A percentile compares a stretch with the other conserved stretches of the same genome.
These are phyloP conservation scores for Sarocladium kiliense DNA, from an alignment of 2,329 filamentous ascomycete species.

Conservation along the genomic window DNA sequence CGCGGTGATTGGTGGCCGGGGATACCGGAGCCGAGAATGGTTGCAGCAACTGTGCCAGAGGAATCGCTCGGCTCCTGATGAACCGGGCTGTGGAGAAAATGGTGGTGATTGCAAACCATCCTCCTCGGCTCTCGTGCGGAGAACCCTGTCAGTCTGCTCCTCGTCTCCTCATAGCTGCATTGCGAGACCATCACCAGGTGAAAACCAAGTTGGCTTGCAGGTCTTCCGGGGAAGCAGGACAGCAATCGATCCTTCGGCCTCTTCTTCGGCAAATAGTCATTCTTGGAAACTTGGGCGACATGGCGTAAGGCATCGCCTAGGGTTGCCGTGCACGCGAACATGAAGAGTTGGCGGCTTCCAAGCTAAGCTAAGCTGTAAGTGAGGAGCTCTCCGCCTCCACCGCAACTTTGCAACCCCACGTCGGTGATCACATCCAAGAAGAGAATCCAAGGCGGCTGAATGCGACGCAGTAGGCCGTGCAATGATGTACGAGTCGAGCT, in stretches of 20 bases:
- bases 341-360: too few relatives aligned
- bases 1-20: neutral
- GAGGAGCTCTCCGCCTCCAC: neutral
- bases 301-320: too few relatives aligned
- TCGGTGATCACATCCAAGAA: conserved; percentile 3
- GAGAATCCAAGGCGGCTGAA: neutral
- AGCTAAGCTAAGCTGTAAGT: neutral
- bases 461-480: neutral
- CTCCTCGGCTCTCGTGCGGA: conserved; percentile 3
- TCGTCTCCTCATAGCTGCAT: neutral
- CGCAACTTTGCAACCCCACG: neutral
- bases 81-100: neutral
- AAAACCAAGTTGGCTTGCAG: neutral
- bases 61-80: neutral
- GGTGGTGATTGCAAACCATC: neutral
- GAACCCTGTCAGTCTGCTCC: neutral
- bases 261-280: neutral
- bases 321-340: too few relatives aligned
- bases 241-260: neutral
- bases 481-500: neutral
- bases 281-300: too few relatives aligned
- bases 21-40: conserved; percentile 8
- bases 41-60: neutral
- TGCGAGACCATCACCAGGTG: neutral
- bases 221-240: neutral